Base-by-base conservation (phyloP, 2,329 filamentous ascomycete species). In the Trichoderma sp. region DNA sequence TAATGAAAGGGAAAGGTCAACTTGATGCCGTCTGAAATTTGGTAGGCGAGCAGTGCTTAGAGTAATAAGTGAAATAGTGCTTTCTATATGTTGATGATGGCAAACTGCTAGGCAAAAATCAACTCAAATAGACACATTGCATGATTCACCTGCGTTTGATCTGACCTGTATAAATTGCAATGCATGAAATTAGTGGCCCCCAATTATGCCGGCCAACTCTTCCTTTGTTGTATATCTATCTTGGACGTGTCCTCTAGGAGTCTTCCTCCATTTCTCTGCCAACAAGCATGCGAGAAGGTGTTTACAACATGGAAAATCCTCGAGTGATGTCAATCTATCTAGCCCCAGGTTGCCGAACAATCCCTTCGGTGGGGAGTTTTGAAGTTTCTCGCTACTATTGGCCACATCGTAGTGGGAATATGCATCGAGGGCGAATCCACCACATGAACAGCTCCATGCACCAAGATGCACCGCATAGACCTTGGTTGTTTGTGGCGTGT, bases 381-480 rank as follows among this genome's bases (percentile, higher is more conserved):
- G 57, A 12, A 36, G 5, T 9, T 30, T 30, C 28, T 64, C 53
- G 24, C 24, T 34, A 5, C 14, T 11, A 32, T 11, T n/a, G 1
- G 15, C 9, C 36, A 30, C 11, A 14, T 30, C 60, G 62, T 73
- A 72, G n/a, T 62, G 73, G 26, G 77, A 85, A 76, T 94, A 95
- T 3, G 91, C 88, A 24, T 91, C 85, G 74, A 97, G 91, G 0
- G 91, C 87, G 80, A 98, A 98, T 1, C 90, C 91, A 4, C 94
- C 92, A 83, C 96, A 99, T 1, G 90, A 93, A 81, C 96, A 99
- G 80, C 92, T 94, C 96, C 96, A 98, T 1, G 91, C 89, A 1
- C 80, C 76, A 1, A 95, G 86, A 11, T 91, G 88, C 18, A 98
- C 92, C 76, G 93, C 85, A 81, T 98, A 97, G 65, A 43, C 74